Evolutionary conservation across 1,284 basidiomycete species (phyloP), one percentile per base, ranked within the genome.

Genomic region (Boletus sp.): DNA sequence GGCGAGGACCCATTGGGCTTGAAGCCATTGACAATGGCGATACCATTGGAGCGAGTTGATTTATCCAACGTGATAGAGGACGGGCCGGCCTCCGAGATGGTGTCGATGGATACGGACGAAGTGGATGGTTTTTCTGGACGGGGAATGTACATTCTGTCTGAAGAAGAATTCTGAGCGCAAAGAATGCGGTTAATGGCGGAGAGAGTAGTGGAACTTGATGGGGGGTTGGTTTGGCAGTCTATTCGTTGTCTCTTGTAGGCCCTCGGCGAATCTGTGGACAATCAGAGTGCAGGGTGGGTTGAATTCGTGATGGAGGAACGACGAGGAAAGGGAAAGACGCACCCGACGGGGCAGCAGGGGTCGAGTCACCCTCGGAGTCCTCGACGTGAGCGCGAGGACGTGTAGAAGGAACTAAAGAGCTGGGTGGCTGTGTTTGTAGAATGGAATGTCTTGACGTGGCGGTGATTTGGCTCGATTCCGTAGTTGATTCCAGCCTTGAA

Each of bases 211-310:
- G 76, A 64, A 52, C 61, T 49, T 43, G 74, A 73, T 43, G 72
- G 63, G 61, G 60, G 60, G 57, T 65, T 66, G 63, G 65, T 67
- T 56, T 71, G 69, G 68, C 69, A 80, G 68, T 81, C 80, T 73
- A 85, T 78, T 76, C 89, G 83, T 79, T 86, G 87, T 81, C 88
- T 82, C 81, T 91, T 91, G 75, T 82, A 80, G 65, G 83, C 83
- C 72, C 88, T 80, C 55, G 79, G 64, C 63, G 75, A 77, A 73
- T 87, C 85, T 82, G 74, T 59, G 66, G 62, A 58, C 58, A 68
- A 68, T 53, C 38, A 67, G 59, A 52, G 47, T 28, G 50, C 25
- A 21, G 25, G 44, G 21, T 27, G 40, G 58, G 60, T 53, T 58
- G 43, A 61, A 55, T 44, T 3, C 10, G 27, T 17, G 38, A 16